Percentiles rank a stretch among this genome's conserved stretches.
Evolutionary conservation across 805 yeast species (phyloP).

Genomic region (Hanseniaspora vineae): DNA sequence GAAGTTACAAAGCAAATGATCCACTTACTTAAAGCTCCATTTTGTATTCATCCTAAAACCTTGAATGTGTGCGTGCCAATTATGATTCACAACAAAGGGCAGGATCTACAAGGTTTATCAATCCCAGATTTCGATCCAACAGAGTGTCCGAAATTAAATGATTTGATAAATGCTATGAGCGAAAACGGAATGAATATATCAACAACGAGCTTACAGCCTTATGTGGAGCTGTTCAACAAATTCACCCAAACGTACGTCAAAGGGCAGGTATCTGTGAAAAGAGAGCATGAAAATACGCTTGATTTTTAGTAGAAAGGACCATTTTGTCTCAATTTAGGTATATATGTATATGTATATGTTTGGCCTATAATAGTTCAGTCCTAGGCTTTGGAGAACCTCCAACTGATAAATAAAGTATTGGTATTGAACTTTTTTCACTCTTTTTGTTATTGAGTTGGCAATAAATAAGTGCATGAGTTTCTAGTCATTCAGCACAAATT

Average conservation of each 20-base stretch:
- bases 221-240: constrained; percentile 49
- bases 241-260: constrained; percentile 46
- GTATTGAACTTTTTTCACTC: background rate
- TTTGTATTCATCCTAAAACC: constrained; percentile 92
- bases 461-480: no score
- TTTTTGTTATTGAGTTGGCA: no score
- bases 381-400: background rate
- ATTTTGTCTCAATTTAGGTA: constrained; percentile 3
- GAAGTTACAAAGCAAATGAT: constrained; percentile 83
- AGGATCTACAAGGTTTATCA: background rate
- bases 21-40: constrained; percentile 91
- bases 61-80: constrained; percentile 91
- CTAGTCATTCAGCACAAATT: no score
- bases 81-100: background rate
- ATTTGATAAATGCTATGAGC: constrained; percentile 53
- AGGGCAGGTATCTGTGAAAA: constrained; percentile 34
- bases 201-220: constrained; percentile 58
- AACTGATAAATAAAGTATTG: no score
- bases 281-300: constrained; percentile 27
- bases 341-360: background rate
- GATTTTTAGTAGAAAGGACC: constrained; percentile 5
- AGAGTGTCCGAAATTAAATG: constrained; percentile 61
- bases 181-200: constrained; percentile 32
- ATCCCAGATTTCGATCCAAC: constrained; percentile 55
- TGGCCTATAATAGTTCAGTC: background rate